These are phyloP conservation scores for Phytophthora boehmeriae DNA, from an alignment of 352 stramenopile species.

Conservation along the genomic window DNA sequence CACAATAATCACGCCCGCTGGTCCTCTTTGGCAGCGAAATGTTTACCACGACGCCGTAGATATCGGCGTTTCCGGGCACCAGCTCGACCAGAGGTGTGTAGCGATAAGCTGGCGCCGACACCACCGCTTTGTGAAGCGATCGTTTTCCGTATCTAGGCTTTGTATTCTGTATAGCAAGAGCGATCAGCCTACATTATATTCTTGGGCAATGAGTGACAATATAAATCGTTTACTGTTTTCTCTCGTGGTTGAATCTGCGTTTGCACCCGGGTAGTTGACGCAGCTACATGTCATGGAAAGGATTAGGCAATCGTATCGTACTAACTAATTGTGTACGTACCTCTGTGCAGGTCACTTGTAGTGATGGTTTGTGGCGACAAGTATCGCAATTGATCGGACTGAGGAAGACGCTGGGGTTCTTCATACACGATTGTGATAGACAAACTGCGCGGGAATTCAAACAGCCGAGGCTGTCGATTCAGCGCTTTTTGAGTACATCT, in stretches of 20 bases:
- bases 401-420: constrained; percentile 51
- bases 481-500: constrained; percentile 58
- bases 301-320: not conserved
- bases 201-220: no score
- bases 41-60: constrained; percentile 82
- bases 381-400: constrained; percentile 70
- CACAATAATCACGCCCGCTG: constrained; percentile 62
- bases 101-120: constrained; percentile 46
- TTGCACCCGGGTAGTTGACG: constrained; percentile 5
- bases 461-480: constrained; percentile 35
- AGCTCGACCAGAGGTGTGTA: constrained; percentile 67
- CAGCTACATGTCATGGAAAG: constrained; percentile 3
- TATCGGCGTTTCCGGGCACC: constrained; percentile 54
- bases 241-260: constrained; percentile 8
- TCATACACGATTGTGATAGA: constrained; percentile 58
- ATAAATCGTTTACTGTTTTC: constrained; percentile 12
- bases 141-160: constrained; percentile 50
- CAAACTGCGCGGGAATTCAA: constrained; percentile 44
- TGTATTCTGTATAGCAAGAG: constrained; percentile 5
- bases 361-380: constrained; percentile 46
- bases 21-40: constrained; percentile 73
- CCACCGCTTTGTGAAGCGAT: constrained; percentile 37
- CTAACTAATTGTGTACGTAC: constrained; percentile 9
- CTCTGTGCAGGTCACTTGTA: constrained; percentile 40
- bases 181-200: not conserved